phyloP scores from a whole-genome alignment of 192 early-diverging fungal genomes.

The Tieghemiomyces parasiticus region DNA sequence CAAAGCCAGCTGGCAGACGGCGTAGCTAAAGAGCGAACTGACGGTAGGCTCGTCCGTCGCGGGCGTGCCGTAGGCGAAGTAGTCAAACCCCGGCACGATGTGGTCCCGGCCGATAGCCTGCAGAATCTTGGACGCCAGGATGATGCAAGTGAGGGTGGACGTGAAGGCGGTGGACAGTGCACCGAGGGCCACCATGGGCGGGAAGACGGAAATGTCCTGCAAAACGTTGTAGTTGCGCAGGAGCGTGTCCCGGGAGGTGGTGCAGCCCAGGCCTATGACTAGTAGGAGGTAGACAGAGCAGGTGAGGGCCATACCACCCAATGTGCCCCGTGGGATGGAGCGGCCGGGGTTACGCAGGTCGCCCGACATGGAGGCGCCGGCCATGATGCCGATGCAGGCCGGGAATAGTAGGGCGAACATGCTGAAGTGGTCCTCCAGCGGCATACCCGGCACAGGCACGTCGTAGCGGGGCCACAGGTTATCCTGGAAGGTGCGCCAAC shows the following conservation, averaged over 20 bases:
- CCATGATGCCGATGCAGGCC: conserved; percentile 51
- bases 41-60: conserved; percentile 24
- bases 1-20: conserved; percentile 35
- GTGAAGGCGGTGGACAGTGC: conserved; percentile 43
- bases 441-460: conserved; percentile 24
- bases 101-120: conserved; percentile 53
- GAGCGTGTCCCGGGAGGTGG: conserved; percentile 38
- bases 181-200: conserved; percentile 36
- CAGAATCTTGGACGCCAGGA: conserved; percentile 43
- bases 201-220: conserved; percentile 42
- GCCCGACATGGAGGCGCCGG: conserved; percentile 57
- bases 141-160: conserved; percentile 37
- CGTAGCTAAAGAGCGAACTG: conserved; percentile 26
- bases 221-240: conserved; percentile 42
- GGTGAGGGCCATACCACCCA: conserved; percentile 40
- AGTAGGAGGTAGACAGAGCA: conserved; percentile 36
- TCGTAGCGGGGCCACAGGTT: conserved; percentile 47
- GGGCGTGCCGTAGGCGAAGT: conserved; percentile 7
- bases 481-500: conserved; percentile 35
- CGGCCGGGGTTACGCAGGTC: conserved; percentile 46
- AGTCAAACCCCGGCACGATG: conserved; percentile 30
- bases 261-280: conserved; percentile 37
- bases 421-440: conserved; percentile 28
- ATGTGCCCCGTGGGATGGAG: conserved; percentile 50
- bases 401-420: conserved; percentile 54